Evolutionary conservation across 1,139 yeast species (phyloP).

Genomic region (Magnusiomyces sp.): DNA sequence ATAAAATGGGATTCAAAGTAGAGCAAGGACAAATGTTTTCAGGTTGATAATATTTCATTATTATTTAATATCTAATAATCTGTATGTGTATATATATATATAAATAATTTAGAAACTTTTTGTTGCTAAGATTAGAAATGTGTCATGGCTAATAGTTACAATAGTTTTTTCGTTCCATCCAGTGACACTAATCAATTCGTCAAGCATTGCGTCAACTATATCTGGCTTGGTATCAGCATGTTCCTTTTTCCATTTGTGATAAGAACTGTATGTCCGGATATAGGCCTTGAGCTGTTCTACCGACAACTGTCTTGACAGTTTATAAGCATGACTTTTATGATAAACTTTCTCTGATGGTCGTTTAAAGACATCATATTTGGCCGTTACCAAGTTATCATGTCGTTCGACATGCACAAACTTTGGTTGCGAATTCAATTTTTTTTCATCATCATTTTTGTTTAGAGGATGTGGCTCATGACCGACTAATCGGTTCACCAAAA

Average conservation of each 20-base stretch:
- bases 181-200: constrained; percentile 36
- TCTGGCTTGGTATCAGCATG: constrained; percentile 28
- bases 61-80: neutral
- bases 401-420: constrained; percentile 36
- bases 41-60: constrained; percentile 7
- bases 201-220: constrained; percentile 33
- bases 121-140: constrained; percentile 43
- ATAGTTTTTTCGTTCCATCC: constrained; percentile 41
- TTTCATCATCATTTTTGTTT: too few species aligned
- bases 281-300: constrained; percentile 42
- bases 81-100: too few species aligned
- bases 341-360: neutral
- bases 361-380: neutral
- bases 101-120: constrained; percentile 3
- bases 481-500: constrained; percentile 31
- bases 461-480: constrained; percentile 18
- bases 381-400: constrained; percentile 23
- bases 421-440: constrained; percentile 39
- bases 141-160: constrained; percentile 50
- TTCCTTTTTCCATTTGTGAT: constrained; percentile 52
- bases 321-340: constrained; percentile 3
- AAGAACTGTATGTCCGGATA: constrained; percentile 61
- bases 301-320: constrained; percentile 21
- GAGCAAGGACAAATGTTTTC: constrained; percentile 3
- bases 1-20: constrained; percentile 9